phyloP scores from a whole-genome alignment of 176 grass and related monocot species.

The Ensete ventricosum region DNA sequence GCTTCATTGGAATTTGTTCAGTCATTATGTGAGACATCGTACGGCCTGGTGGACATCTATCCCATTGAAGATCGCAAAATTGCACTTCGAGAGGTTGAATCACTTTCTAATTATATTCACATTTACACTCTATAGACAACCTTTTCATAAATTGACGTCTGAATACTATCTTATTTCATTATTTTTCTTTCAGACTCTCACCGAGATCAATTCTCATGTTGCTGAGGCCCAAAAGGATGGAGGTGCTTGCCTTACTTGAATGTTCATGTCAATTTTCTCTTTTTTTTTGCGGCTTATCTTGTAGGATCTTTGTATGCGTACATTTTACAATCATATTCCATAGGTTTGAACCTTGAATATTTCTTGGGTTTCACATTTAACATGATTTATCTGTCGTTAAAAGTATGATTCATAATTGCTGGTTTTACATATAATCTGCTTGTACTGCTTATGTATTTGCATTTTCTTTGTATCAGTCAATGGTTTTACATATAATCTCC shows the following conservation, averaged over 20 bases:
- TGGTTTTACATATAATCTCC: too few relatives aligned
- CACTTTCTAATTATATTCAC: background rate
- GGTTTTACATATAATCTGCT: background rate
- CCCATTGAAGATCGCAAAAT: slow-evolving; percentile 94
- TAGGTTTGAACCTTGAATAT: background rate
- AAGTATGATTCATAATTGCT: background rate
- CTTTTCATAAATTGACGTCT: slow-evolving; percentile 14
- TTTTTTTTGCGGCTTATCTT: slow-evolving; percentile 17
- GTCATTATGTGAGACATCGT: slow-evolving; percentile 90
- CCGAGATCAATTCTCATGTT: slow-evolving; percentile 81
- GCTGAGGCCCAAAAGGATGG: slow-evolving; percentile 74
- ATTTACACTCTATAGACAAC: background rate
- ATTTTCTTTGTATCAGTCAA: background rate
- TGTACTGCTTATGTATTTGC: background rate
- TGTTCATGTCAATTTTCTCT: slow-evolving; percentile 19
- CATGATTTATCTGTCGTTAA: background rate
- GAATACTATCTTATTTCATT: slow-evolving; percentile 1
- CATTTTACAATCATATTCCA: background rate
- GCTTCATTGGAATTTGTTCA: slow-evolving; percentile 95
- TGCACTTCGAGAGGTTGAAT: slow-evolving; percentile 70
- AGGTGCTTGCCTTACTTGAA: slow-evolving; percentile 43
- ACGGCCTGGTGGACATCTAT: slow-evolving; percentile 91
- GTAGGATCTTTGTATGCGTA: background rate
- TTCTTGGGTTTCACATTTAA: background rate
- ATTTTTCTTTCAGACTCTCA: slow-evolving; percentile 14